A percentile compares a stretch with the other conserved stretches of the same genome.
Evolutionary conservation across 345 rosid species (phyloP).

Genomic region (Brassica carinata): DNA sequence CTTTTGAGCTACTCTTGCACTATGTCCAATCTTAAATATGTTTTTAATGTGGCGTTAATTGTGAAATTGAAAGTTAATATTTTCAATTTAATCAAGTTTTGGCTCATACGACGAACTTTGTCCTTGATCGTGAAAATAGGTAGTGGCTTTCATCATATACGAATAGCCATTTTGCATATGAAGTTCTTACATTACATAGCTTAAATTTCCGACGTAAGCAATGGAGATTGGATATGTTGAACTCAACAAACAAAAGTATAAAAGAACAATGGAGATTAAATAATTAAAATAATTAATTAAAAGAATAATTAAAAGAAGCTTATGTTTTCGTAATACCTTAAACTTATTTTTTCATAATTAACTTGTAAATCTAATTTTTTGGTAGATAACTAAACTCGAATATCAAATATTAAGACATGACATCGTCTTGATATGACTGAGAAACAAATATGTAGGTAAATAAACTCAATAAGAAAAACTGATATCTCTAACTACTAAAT

Average conservation of each 20-base stretch:
- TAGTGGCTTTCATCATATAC: conserved; percentile 26
- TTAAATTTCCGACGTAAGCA: not conserved
- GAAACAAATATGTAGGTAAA: not conserved
- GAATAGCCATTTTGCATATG: conserved; percentile 8
- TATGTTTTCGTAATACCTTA: not conserved
- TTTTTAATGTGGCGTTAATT: conserved; percentile 14
- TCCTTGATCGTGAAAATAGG: conserved; percentile 20
- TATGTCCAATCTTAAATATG: conserved; percentile 13
- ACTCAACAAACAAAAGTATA: not conserved
- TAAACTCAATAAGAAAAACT: not conserved
- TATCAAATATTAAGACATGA: not conserved
- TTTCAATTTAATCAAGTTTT: conserved; percentile 27
- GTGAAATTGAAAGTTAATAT: conserved; percentile 31
- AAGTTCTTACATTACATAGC: not conserved
- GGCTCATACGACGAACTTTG: conserved; percentile 40
- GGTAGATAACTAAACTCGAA: not conserved
- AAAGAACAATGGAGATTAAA: not conserved
- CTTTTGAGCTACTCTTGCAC: conserved; percentile 44
- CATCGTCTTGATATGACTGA: not conserved
- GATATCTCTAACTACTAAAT: not conserved
- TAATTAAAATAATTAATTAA: too few species aligned
- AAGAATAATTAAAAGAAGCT: too few species aligned
- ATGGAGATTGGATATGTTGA: not conserved
- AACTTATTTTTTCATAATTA: not conserved
- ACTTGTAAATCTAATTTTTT: not conserved